Evolutionary conservation across 2,329 filamentous ascomycete genomes (phyloP).

Genomic region (Trichoderma sp.): DNA sequence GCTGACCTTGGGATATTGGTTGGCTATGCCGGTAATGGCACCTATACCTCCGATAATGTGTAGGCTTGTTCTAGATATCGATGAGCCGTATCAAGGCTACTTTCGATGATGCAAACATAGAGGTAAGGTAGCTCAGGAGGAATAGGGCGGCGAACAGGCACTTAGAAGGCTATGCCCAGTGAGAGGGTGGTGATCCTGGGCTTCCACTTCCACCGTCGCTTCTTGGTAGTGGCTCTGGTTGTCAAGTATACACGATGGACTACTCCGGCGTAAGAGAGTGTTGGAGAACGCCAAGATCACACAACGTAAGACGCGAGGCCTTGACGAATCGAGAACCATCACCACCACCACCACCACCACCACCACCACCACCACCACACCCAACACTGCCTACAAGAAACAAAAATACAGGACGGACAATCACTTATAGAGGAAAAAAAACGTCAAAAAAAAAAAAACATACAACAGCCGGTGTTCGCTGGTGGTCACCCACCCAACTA

Average conservation of each 20-base stretch:
- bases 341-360: conserved; percentile 43
- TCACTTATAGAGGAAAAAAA: no score
- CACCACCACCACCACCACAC: conserved; percentile 43
- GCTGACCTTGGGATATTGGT: conserved; percentile 59
- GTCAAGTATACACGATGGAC: conserved; percentile 38
- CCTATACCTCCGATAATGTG: conserved; percentile 57
- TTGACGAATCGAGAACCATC: conserved; percentile 53
- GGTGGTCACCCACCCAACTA: no score
- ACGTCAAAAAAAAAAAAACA: no score
- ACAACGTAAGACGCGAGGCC: conserved; percentile 49
- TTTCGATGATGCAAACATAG: conserved; percentile 54
- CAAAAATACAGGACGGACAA: no score
- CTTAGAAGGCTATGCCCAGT: conserved; percentile 41
- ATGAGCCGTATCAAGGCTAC: conserved; percentile 50
- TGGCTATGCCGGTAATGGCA: conserved; percentile 65
- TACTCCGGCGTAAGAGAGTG: conserved; percentile 45
- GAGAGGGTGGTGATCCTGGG: conserved; percentile 33
- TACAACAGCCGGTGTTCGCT: no score
- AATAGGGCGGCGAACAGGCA: conserved; percentile 55
- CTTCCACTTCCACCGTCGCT: conserved; percentile 41
- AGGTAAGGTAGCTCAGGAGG: conserved; percentile 57
- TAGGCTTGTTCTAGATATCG: conserved; percentile 54
- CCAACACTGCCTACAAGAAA: no score
- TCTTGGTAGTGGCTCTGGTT: conserved; percentile 45
- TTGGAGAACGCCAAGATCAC: conserved; percentile 57